Conservation (phyloP, 2,329 filamentous ascomycete species). For the Venturia pyrina region DNA sequence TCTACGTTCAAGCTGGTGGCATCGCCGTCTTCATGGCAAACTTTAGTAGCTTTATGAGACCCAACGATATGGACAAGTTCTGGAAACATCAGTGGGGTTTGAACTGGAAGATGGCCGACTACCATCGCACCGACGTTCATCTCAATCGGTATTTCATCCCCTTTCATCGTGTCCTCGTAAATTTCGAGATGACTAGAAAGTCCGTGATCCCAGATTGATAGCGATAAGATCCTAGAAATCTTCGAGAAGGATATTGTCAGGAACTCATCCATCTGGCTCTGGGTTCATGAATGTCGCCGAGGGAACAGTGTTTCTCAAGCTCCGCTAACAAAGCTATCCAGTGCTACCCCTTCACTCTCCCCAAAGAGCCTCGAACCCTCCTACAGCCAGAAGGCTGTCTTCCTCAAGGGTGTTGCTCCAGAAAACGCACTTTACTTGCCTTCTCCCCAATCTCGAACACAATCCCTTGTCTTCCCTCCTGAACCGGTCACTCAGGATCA, state of each 20-base stretch:
- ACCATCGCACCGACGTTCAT: slow-evolving; percentile 1
- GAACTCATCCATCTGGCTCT: too few species aligned
- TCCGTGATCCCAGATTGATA: too few species aligned
- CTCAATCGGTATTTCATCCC: slow-evolving; percentile 2
- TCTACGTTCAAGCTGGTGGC: neutral
- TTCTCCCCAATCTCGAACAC: neutral
- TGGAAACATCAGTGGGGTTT: slow-evolving; percentile 3
- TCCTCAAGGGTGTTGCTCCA: neutral
- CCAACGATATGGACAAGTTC: slow-evolving; percentile 3
- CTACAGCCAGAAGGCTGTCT: neutral
- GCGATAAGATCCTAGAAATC: too few species aligned
- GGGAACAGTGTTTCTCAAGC: too few species aligned
- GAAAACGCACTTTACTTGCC: neutral
- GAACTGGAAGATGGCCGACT: slow-evolving; percentile 5
- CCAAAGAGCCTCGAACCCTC: neutral
- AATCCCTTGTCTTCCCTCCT: slow-evolving; percentile 2
- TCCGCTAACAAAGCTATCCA: neutral
- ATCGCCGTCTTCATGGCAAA: slow-evolving; percentile 4
- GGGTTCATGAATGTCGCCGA: too few species aligned
- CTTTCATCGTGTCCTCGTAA: neutral
- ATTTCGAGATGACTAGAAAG: too few species aligned
- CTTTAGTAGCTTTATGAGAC: slow-evolving; percentile 2
- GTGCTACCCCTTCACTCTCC: neutral
- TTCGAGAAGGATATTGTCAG: too few species aligned
- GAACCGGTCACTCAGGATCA: neutral